These are phyloP conservation scores for Phlyctochytrium planicorne DNA, from an alignment of 192 early-diverging fungal species.

Conservation along the genomic window DNA sequence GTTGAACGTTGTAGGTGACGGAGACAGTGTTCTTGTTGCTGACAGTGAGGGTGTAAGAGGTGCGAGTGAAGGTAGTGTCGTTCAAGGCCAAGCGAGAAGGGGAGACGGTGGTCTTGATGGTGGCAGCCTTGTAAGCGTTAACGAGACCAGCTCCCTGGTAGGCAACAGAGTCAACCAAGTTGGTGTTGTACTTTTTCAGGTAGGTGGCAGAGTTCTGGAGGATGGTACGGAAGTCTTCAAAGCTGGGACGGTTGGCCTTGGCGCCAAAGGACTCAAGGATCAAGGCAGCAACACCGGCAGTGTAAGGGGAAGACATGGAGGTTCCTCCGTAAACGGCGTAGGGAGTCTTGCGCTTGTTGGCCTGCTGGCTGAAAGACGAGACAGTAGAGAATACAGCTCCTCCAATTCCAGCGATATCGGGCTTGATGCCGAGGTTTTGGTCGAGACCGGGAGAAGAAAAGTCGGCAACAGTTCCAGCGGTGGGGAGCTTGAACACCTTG, in stretches of 20 bases:
- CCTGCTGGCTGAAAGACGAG: background rate
- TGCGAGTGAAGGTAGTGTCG: constrained; percentile 30
- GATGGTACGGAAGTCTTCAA: constrained; percentile 35
- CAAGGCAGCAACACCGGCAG: background rate
- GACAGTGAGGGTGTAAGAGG: constrained; percentile 33
- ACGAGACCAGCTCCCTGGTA: constrained; percentile 56
- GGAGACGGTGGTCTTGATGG: constrained; percentile 26
- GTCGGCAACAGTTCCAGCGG: constrained; percentile 62
- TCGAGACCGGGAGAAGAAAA: constrained; percentile 78
- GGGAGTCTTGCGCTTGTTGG: background rate
- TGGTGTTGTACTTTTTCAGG: constrained; percentile 18
- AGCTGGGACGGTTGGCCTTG: constrained; percentile 17
- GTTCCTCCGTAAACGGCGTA: constrained; percentile 1
- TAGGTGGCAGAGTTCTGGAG: constrained; percentile 19
- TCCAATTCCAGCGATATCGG: constrained; percentile 43
- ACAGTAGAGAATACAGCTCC: constrained; percentile 25
- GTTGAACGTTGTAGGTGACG: constrained; percentile 25
- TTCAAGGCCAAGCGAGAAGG: constrained; percentile 54
- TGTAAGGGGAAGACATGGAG: background rate
- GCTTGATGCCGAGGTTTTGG: constrained; percentile 64
- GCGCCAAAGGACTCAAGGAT: constrained; percentile 24
- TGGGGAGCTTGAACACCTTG: constrained; percentile 39
- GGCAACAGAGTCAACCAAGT: constrained; percentile 9
- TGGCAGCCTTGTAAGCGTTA: constrained; percentile 44
- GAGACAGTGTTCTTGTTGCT: constrained; percentile 35